phyloP scores from a whole-genome alignment of 73 alveolate genomes.

The Diophrys appendiculata region DNA sequence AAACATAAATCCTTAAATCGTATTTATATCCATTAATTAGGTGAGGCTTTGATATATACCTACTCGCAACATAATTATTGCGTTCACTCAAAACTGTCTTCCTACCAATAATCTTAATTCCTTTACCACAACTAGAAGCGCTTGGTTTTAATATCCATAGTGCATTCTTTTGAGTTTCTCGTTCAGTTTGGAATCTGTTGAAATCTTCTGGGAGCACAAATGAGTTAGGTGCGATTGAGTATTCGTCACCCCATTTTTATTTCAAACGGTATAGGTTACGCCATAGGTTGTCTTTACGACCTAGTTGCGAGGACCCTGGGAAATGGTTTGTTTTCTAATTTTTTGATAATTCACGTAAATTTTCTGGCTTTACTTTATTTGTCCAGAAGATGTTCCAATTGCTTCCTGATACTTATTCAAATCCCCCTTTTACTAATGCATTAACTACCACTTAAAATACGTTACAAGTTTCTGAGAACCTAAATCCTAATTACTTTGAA shows the following conservation, averaged over 20 bases:
- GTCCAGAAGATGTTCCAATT: conserved; percentile 78
- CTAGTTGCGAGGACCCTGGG: conserved; percentile 81
- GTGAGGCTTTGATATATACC: conserved; percentile 64
- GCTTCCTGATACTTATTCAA: conserved; percentile 14
- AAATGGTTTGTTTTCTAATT: conserved; percentile 83
- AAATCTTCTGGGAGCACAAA: conserved; percentile 48
- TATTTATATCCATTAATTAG: conserved; percentile 63
- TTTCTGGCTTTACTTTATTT: conserved; percentile 55
- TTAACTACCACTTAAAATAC: conserved; percentile 27
- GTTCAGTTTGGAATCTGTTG: conserved; percentile 75
- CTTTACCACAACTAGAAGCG: conserved; percentile 69
- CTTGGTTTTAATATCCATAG: conserved; percentile 76
- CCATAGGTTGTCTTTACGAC: conserved; percentile 92
- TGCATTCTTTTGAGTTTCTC: conserved; percentile 72
- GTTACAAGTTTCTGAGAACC: not conserved
- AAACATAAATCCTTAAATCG: conserved; percentile 73
- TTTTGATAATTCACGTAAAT: conserved; percentile 57
- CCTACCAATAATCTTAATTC: conserved; percentile 32
- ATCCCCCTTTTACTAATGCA: conserved; percentile 76
- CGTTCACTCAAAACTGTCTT: conserved; percentile 23
- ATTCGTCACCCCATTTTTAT: conserved; percentile 48
- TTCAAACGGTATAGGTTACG: conserved; percentile 63
- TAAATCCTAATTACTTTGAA: not conserved
- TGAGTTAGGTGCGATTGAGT: conserved; percentile 23
- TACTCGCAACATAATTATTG: conserved; percentile 20